phyloP scores from a whole-genome alignment of 768 basidiomycete genomes.

The Hypholoma fasciculare region DNA sequence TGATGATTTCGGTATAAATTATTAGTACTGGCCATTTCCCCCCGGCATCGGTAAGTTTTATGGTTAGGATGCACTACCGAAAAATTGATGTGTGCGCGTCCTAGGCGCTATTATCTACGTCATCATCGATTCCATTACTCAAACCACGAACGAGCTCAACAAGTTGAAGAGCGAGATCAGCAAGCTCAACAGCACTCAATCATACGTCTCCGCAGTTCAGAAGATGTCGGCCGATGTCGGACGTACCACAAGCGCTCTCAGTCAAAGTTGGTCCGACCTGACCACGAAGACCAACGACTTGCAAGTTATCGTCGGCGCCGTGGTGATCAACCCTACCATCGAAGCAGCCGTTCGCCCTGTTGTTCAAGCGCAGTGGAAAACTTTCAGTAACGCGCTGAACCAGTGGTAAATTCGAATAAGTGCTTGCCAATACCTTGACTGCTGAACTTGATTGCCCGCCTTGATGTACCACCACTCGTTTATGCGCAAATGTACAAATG shows the following conservation, averaged over 20 bases:
- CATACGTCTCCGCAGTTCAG: background rate
- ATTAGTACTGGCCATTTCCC: background rate
- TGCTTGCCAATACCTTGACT: background rate
- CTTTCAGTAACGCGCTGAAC: background rate
- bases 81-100: background rate
- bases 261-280: background rate
- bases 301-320: background rate
- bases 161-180: background rate
- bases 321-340: background rate
- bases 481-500: no score
- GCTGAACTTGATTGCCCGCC: no score
- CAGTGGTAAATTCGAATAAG: background rate
- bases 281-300: background rate
- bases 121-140: background rate
- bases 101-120: background rate
- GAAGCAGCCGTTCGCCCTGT: background rate
- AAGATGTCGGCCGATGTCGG: background rate
- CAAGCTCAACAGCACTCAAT: background rate
- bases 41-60: background rate
- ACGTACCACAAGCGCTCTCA: background rate
- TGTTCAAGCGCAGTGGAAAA: background rate
- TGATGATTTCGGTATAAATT: background rate
- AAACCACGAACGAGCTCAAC: background rate
- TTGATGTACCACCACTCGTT: no score
- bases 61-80: background rate